Base-by-base conservation (phyloP, 441 rosid genomes). In the Metrosideros polymorpha region DNA sequence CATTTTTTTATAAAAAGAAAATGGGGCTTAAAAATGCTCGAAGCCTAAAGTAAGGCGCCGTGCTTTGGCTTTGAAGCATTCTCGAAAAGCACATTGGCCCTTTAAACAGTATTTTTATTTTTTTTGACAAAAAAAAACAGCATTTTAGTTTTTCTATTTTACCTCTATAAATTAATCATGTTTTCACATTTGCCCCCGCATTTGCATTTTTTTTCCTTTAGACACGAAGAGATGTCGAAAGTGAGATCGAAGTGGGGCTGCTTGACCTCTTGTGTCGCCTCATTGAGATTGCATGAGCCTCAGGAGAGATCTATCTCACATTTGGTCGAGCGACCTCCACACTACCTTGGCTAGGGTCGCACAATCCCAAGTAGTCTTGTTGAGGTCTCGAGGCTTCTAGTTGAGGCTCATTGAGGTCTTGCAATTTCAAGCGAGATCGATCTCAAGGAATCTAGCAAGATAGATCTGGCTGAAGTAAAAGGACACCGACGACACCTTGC, bases 351-450 rank as follows among this genome's bases (percentile, higher is more conserved):
- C n/a, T n/a, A n/a, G n/a, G n/a, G n/a, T n/a, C n/a, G n/a, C n/a
- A n/a, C n/a, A n/a, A n/a, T n/a, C n/a, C n/a, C n/a, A n/a, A n/a
- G n/a, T n/a, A n/a, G n/a, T n/a, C n/a, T n/a, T 30, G 27, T 1
- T 7, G 10, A 59, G 22, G 22, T 59, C 22, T 7, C 22, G 0
- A 9, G 25, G 7, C 32, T 22, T 59, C 2, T 59, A 17, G 32
- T 14, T 3, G 5, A 14, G 2, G 25, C 22, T 15, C 10, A 0
- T 14, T 8, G 1, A 7, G 14, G 39, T 18, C 71, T 29, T 29
- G 71, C 15, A 5, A 50, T 50, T 14, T 5, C 15, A 50, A 5
- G 52, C 15, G 15, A 50, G 4, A 14, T 50, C 4, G 17, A 13
- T 50, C 52, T 50, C 1, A 17, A 17, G 17, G 17, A 50, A 50